Evolutionary conservation across 148 eudicot genomes (phyloP).

Genomic region (Chenopodium suecicum): DNA sequence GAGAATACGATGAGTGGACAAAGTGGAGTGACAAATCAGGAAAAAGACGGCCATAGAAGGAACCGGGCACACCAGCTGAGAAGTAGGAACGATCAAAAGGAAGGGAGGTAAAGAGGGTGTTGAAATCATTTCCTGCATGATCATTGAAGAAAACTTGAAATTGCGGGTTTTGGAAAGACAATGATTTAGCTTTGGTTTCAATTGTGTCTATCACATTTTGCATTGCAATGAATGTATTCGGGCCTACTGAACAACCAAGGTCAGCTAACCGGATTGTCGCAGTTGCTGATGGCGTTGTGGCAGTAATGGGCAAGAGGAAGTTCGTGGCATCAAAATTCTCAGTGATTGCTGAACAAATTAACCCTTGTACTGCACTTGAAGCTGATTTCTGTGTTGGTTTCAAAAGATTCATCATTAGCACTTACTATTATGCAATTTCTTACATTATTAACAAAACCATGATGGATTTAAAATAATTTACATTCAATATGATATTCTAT

Average conservation of each 20-base stretch:
- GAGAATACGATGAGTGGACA: slow-evolving; percentile 10
- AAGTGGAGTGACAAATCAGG: slow-evolving; percentile 2
- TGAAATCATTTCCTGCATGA: neutral
- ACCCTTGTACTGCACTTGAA: neutral
- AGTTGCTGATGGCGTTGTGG: neutral
- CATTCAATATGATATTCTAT: too few species aligned
- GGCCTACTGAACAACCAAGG: slow-evolving; percentile 1
- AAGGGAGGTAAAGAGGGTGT: neutral
- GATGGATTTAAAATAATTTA: too few species aligned
- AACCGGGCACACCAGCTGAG: slow-evolving; percentile 4
- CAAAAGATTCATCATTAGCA: neutral
- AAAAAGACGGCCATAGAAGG: slow-evolving; percentile 5
- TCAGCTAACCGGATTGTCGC: slow-evolving; percentile 2
- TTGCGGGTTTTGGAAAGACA: neutral
- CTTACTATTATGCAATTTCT: too few species aligned
- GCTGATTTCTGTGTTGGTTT: neutral
- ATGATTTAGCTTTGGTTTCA: neutral
- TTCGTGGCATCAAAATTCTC: neutral
- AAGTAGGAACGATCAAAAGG: neutral
- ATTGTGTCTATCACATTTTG: slow-evolving; percentile 7
- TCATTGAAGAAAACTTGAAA: neutral
- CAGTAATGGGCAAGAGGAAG: neutral
- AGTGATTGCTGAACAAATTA: neutral
- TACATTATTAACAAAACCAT: too few species aligned
- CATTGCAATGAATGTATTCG: slow-evolving; percentile 15